Conservation (phyloP, 106 monocot species). For the Alisma plantagoaquatica region DNA sequence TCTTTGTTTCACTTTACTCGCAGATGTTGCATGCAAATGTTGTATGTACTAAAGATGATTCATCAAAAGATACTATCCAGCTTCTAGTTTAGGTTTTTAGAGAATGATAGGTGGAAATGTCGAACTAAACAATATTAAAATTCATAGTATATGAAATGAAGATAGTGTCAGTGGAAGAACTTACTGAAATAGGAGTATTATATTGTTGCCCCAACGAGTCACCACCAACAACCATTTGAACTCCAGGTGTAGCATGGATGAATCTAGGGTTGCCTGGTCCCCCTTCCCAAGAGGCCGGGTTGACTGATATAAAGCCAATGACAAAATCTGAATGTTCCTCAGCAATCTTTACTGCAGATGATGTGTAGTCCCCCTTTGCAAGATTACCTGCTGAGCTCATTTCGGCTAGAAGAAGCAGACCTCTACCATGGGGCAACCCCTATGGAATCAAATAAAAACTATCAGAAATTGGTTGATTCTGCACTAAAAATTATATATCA, state of each 20-base stretch:
- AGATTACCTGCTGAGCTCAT: slow-evolving; percentile 97
- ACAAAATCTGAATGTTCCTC: slow-evolving; percentile 97
- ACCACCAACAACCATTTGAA: slow-evolving; percentile 89
- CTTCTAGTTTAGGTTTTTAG: too few species aligned
- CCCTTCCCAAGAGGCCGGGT: slow-evolving; percentile 82
- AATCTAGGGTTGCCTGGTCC: slow-evolving; percentile 54
- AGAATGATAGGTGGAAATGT: too few species aligned
- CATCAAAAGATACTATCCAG: too few species aligned
- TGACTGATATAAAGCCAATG: slow-evolving; percentile 96
- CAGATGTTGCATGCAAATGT: too few species aligned
- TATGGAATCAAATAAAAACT: slow-evolving; percentile 7
- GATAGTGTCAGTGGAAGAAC: too few species aligned
- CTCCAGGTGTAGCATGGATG: slow-evolving; percentile 96
- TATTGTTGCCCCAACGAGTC: slow-evolving; percentile 95
- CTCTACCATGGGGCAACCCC: slow-evolving; percentile 76
- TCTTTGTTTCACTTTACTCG: too few species aligned
- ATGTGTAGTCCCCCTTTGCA: slow-evolving; percentile 86
- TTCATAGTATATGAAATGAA: too few species aligned
- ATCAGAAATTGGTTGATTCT: neutral
- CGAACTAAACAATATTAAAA: too few species aligned
- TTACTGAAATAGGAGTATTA: slow-evolving; percentile 92
- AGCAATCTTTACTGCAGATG: slow-evolving; percentile 93
- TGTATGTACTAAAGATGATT: too few species aligned
- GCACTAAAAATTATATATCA: neutral
- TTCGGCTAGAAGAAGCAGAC: slow-evolving; percentile 82